Conservation (phyloP, 2,329 filamentous ascomycete genomes). For the Fusarium anthophilum region DNA sequence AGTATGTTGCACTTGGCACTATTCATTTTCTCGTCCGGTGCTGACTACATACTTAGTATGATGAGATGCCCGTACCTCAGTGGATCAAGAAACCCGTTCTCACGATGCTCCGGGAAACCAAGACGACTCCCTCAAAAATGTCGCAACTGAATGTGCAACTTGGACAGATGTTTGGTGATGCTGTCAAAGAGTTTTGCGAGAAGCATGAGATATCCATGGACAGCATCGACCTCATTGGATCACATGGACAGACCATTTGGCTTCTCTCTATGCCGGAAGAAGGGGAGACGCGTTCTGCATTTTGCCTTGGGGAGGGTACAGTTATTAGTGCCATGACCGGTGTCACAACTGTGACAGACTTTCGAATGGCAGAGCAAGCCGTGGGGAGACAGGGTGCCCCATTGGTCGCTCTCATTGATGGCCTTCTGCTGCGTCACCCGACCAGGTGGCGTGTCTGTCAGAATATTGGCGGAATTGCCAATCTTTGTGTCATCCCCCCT, state of each 20-base stretch:
- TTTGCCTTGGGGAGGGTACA: conserved; percentile 66
- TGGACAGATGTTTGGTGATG: conserved; percentile 64
- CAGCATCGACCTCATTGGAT: conserved; percentile 64
- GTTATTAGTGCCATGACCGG: conserved; percentile 63
- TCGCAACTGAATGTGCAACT: conserved; percentile 65
- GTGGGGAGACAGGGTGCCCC: conserved; percentile 65
- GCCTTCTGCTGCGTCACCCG: conserved; percentile 64
- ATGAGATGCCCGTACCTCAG: conserved; percentile 63
- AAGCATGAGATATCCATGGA: conserved; percentile 54
- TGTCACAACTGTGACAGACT: conserved; percentile 67
- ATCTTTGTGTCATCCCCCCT: conserved; percentile 67
- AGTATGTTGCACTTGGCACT: background rate
- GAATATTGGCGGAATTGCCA: conserved; percentile 69
- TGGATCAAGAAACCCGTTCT: conserved; percentile 66
- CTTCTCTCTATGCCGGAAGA: conserved; percentile 51
- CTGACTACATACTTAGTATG: conserved; percentile 49
- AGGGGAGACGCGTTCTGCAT: conserved; percentile 56
- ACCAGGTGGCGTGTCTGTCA: conserved; percentile 66
- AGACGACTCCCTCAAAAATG: conserved; percentile 61
- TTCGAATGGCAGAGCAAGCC: conserved; percentile 65
- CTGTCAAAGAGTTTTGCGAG: conserved; percentile 60
- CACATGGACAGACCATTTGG: conserved; percentile 68
- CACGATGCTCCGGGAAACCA: conserved; percentile 63
- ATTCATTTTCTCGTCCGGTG: too few species aligned
- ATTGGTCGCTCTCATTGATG: conserved; percentile 66